Evolutionary conservation across 306 rosid species (phyloP), one percentile per base, ranked within the genome.

Genomic region (Calophaca sinica): DNA sequence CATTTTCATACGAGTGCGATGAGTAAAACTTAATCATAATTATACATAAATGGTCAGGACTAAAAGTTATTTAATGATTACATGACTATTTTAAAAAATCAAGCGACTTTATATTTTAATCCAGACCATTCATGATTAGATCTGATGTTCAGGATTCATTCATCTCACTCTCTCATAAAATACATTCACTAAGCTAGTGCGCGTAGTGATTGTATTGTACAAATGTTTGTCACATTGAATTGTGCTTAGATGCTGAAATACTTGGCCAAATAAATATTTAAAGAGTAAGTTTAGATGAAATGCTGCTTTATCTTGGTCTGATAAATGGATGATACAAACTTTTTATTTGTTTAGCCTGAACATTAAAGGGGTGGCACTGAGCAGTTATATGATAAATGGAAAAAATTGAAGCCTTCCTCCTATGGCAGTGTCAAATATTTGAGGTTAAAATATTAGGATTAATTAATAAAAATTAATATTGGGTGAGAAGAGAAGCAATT

Each of bases 241-340:
- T 14, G 29, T 42, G 66, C 41, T 53, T 12, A 39, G 11, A 75
- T 52, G 39, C 8, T 8, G 44, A 53, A 29, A 52, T 74, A 33
- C 14, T 33, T 5, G 4, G 44, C 2, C 44, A 1, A 26, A 62
- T 65, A 28, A 13, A 53, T 13, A 35, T 20, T 45, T 65, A 60
- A 20, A 20, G 62, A 12, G 15, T 33, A 53, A 55, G 72, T 49
- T 20, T 33, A 69, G 53, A 38, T 54, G 54, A 73, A 52, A 68
- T 55, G 75, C 62, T 55, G 55, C 26, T 62, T 11, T 29, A 13
- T 41, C 35, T 35, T 46, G 66, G 20, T 54, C 46, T 42, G 32
- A 62, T 57, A 50, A 82, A 46, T 73, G 49, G 58, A 33, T 58
- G 51, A 67, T 2, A 55, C 4, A n/a, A 3, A 54, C 78, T 67